phyloP scores from a whole-genome alignment of 495 filamentous ascomycete genomes.

The Penicillium argentinense region DNA sequence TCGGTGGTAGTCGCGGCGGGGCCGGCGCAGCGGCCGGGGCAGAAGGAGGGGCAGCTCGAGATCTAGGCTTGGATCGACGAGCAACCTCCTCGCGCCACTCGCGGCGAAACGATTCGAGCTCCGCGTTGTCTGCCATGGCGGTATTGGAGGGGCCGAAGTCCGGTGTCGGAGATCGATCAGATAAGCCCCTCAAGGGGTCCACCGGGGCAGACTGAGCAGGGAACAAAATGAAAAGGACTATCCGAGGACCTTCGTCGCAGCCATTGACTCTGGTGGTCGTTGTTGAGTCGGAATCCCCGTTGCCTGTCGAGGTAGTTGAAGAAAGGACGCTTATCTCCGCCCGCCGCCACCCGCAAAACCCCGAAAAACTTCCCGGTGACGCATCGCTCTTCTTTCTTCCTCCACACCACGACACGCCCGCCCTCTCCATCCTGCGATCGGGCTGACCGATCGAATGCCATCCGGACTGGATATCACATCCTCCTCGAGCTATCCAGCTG shows the following conservation, averaged over 20 bases:
- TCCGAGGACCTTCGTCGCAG: neutral
- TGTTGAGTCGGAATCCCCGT: neutral
- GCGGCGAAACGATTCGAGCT: constrained; percentile 77
- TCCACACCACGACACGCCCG: neutral
- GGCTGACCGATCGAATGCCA: constrained; percentile 19
- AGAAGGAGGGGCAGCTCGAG: constrained; percentile 23
- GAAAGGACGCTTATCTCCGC: constrained; percentile 28
- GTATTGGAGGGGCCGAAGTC: constrained; percentile 20
- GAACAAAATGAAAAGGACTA: constrained; percentile 8
- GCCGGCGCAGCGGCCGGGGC: constrained; percentile 8
- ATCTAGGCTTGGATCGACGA: constrained; percentile 43
- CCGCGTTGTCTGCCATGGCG: constrained; percentile 63
- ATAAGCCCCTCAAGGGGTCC: constrained; percentile 26
- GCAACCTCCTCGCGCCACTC: constrained; percentile 83
- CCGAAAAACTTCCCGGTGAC: constrained; percentile 33
- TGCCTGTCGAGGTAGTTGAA: constrained; percentile 5
- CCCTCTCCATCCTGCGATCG: neutral
- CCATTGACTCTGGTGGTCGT: constrained; percentile 12
- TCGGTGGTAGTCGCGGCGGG: constrained; percentile 32
- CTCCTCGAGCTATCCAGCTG: constrained; percentile 10
- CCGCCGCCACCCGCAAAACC: constrained; percentile 30
- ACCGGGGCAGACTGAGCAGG: constrained; percentile 4
- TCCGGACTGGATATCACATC: constrained; percentile 11
- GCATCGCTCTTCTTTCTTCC: constrained; percentile 9
- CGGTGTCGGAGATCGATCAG: constrained; percentile 29